Percentiles rank a stretch among this genome's conserved stretches.
Evolutionary conservation across 1,139 yeast genomes (phyloP).

Genomic region (Nakaseomyces nivariensis): DNA sequence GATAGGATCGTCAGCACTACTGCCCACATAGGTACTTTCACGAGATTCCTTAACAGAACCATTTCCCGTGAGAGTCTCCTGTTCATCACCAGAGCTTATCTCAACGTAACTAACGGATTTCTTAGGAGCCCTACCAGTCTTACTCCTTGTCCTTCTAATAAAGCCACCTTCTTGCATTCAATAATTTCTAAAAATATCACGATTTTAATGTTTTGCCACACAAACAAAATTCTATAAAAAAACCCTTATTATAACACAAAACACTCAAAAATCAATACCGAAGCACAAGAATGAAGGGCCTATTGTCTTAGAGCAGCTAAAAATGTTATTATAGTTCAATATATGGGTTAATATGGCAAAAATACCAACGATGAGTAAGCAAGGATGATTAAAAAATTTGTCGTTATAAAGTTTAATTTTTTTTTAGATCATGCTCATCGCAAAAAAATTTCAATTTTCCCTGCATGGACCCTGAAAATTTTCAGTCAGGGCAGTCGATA

Average conservation of each 20-base stretch:
- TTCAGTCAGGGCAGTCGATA: background rate
- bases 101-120: slow-evolving; percentile 18
- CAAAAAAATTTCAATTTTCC: no score
- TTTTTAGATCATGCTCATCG: no score
- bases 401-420: no score
- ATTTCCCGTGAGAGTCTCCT: slow-evolving; percentile 3
- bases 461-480: background rate
- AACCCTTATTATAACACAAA: background rate
- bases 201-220: no score
- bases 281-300: no score
- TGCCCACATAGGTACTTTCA: slow-evolving; percentile 2
- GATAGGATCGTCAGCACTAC: background rate
- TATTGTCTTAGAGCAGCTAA: no score
- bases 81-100: slow-evolving; percentile 5
- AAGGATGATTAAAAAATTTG: background rate
- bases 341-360: no score
- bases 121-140: slow-evolving; percentile 10
- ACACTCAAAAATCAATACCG: no score
- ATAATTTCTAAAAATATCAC: background rate
- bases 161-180: slow-evolving; percentile 25
- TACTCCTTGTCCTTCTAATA: slow-evolving; percentile 19
- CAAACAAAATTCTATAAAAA: background rate
- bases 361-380: no score
- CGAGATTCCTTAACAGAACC: slow-evolving; percentile 4
- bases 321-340: no score